Evolutionary conservation across 495 filamentous ascomycete species (phyloP).

Genomic region (Staphylotrichum tortipilum): DNA sequence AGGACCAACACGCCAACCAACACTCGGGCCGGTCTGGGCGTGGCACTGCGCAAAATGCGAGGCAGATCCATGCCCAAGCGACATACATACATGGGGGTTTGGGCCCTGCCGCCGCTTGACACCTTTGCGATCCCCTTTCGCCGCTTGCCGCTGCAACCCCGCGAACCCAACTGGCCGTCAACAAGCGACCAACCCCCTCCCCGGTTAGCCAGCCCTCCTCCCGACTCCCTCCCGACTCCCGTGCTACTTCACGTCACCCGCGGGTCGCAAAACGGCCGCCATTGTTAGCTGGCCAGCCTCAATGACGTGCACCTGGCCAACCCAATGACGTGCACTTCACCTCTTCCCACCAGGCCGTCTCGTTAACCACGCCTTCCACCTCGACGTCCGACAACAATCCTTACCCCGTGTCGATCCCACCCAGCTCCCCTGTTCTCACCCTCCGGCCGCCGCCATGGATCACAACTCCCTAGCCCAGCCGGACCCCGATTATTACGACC

Average conservation of each 20-base stretch:
- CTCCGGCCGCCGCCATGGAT: constrained; percentile 1
- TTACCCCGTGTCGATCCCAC: background rate
- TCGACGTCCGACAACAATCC: background rate
- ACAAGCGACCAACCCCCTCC: too few relatives aligned
- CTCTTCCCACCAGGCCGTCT: background rate
- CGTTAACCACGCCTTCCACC: background rate
- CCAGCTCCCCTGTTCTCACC: background rate
- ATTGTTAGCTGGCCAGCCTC: background rate
- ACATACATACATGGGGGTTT: too few relatives aligned
- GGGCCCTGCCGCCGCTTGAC: too few relatives aligned
- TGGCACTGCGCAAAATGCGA: background rate
- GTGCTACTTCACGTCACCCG: background rate
- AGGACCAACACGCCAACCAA: too few relatives aligned
- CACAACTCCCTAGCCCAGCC: background rate
- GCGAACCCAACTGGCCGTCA: too few relatives aligned
- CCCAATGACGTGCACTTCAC: constrained; percentile 2
- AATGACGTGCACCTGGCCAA: too few relatives aligned
- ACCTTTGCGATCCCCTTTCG: too few relatives aligned
- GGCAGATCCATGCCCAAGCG: too few relatives aligned
- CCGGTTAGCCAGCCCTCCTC: too few relatives aligned
- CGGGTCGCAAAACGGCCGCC: background rate
- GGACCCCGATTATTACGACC: background rate
- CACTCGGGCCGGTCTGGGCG: background rate
- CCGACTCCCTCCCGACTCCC: too few relatives aligned
- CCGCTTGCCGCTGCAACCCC: too few relatives aligned